phyloP scores from a whole-genome alignment of 768 basidiomycete species.

The Gautieria morchelliformis region DNA sequence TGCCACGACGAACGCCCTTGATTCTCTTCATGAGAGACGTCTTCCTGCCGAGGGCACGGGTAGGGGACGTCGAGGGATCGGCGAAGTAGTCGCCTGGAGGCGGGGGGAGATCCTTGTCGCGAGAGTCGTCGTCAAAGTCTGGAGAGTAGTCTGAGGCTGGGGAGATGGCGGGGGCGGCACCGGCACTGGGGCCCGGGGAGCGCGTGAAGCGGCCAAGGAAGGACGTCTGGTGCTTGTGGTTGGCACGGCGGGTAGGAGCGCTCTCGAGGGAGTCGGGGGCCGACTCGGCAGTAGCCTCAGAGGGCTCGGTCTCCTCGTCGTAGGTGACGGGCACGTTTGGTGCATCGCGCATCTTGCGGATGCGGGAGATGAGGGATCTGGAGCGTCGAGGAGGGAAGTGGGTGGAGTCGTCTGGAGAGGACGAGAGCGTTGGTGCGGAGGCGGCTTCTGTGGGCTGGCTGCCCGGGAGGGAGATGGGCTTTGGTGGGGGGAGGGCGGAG shows the following conservation, averaged over 20 bases:
- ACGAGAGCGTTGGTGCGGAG: constrained; percentile 26
- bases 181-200: constrained; percentile 20
- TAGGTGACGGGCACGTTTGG: constrained; percentile 66
- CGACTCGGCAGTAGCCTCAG: constrained; percentile 22
- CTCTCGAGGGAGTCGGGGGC: constrained; percentile 35
- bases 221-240: constrained; percentile 64
- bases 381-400: constrained; percentile 47
- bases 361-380: constrained; percentile 80
- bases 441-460: constrained; percentile 16
- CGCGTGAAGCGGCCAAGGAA: constrained; percentile 65
- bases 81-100: constrained; percentile 47
- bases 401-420: constrained; percentile 24
- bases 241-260: constrained; percentile 36
- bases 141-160: constrained; percentile 21
- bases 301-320: constrained; percentile 34
- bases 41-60: constrained; percentile 50
- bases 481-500: constrained; percentile 61
- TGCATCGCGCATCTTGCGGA: constrained; percentile 79
- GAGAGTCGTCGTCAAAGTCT: constrained; percentile 36
- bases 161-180: constrained; percentile 23
- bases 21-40: constrained; percentile 71
- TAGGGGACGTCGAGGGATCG: constrained; percentile 14
- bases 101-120: constrained; percentile 47
- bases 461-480: constrained; percentile 71
- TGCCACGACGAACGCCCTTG: constrained; percentile 37